Evolutionary conservation across 129 eudicot genomes (phyloP).

Genomic region (Solidago caesia): DNA sequence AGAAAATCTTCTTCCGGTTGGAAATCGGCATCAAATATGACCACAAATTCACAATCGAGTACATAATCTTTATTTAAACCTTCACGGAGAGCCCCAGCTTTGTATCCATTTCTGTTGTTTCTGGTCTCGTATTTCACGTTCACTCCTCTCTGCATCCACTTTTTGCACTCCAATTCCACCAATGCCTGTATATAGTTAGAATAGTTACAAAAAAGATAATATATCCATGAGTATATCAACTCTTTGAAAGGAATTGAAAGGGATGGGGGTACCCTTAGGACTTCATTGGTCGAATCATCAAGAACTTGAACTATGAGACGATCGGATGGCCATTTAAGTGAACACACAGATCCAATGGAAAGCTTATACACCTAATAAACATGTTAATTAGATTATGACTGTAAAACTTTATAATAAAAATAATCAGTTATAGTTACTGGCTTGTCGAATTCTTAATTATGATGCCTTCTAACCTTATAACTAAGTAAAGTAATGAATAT

Average conservation of each 20-base stretch:
- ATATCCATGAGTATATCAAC: neutral
- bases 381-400: constrained; percentile 6
- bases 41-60: constrained; percentile 62
- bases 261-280: constrained; percentile 55
- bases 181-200: constrained; percentile 43
- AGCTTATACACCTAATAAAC: constrained; percentile 77
- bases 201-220: constrained; percentile 1
- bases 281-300: constrained; percentile 80
- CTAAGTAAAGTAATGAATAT: too few species aligned
- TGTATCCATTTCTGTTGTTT: constrained; percentile 83
- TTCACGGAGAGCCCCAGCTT: constrained; percentile 84
- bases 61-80: constrained; percentile 73
- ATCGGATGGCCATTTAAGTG: constrained; percentile 75
- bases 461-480: neutral
- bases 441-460: neutral
- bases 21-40: constrained; percentile 86
- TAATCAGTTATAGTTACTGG: too few species aligned
- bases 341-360: constrained; percentile 76
- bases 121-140: constrained; percentile 74
- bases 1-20: constrained; percentile 83
- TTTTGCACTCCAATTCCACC: constrained; percentile 67
- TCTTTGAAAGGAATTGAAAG: neutral
- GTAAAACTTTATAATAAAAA: neutral
- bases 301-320: constrained; percentile 74
- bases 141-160: constrained; percentile 67